Base-by-base conservation (phyloP, 257 asterid genomes). In the Solanum ossicruentum region DNA sequence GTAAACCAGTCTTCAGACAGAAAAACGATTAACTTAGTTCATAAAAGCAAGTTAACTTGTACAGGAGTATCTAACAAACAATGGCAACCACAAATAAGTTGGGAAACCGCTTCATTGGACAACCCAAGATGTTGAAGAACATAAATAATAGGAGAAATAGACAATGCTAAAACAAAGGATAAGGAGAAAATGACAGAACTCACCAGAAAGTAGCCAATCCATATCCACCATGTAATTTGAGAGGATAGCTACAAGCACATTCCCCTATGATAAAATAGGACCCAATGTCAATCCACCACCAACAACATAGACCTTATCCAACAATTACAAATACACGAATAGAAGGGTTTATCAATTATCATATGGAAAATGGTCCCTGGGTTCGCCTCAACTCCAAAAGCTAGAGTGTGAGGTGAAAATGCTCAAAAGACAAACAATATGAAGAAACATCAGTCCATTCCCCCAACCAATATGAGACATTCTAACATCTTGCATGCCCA, bases 221-320 rank as follows among this genome's bases (percentile, higher is more conserved):
- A 93, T 84, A 88, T 96, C 99, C 84, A 96, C 94, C 99, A 96
- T 96, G 91, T 96, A 96, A 91, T 96, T 96, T 18, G 98, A 95
- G 60, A 96, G 92, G 85, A 96, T 82, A 81, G 99, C 98, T 18
- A 93, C 85, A 28, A 89, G 90, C 85, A 95, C 94, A 87, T 93
- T 63, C 16, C 98, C 99, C 99, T 96, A 81, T 88, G 49, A 88
- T 65, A 63, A 85, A 54, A 84, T 9, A 51, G 6, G 65, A 78
- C 6, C 18, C 7, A 16, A 52, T 52, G 28, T 78, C 66, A 78
- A 78, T 10, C 49, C 26, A 52, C 49, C 66, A 78, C 52, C 66
- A 52, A 12, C 52, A 78, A 28, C 12, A 1, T 1, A 78, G 1
- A 28, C 28, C 54, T 28, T 78, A 52, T 78, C 43, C 65, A 52